A percentile compares a stretch with the other conserved stretches of the same genome.
phyloP scores from a whole-genome alignment of 805 yeast genomes.

The Wickerhamiella spandovensis region DNA sequence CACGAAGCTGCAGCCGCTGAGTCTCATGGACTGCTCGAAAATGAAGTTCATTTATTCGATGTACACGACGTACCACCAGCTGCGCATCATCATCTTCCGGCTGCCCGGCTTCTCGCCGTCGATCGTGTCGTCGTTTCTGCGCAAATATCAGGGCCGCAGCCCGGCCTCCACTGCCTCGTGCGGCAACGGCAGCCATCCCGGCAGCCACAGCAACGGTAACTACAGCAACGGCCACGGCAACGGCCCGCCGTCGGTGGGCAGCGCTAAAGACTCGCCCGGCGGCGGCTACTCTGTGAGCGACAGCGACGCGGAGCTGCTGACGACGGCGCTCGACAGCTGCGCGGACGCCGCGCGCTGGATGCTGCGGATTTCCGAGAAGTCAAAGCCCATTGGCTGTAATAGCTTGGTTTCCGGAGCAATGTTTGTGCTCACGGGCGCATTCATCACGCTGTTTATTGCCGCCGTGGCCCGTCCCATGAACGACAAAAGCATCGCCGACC shows the following conservation, averaged over 20 bases:
- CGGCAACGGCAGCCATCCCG: neutral
- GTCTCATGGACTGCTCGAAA: neutral
- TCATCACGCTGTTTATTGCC: neutral
- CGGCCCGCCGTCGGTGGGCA: neutral
- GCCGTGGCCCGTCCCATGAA: neutral
- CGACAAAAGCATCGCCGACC: neutral
- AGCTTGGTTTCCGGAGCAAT: neutral
- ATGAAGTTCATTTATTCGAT: neutral
- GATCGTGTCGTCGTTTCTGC: conserved; percentile 4
- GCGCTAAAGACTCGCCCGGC: neutral
- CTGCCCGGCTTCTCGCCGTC: conserved; percentile 16
- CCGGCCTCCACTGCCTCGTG: neutral
- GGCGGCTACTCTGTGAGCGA: neutral
- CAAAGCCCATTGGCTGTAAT: neutral
- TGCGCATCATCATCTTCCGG: conserved; percentile 14
- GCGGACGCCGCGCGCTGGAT: neutral
- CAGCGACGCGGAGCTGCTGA: neutral
- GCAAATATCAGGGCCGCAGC: neutral
- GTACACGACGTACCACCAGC: conserved; percentile 8
- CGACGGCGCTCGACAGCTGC: neutral
- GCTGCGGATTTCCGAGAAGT: neutral
- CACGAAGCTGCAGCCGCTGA: neutral
- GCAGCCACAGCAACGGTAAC: neutral
- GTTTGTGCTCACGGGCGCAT: neutral
- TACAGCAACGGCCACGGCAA: neutral